Base-by-base conservation (phyloP, 2,329 filamentous ascomycete genomes). In the Coniochaeta ligniaria region DNA sequence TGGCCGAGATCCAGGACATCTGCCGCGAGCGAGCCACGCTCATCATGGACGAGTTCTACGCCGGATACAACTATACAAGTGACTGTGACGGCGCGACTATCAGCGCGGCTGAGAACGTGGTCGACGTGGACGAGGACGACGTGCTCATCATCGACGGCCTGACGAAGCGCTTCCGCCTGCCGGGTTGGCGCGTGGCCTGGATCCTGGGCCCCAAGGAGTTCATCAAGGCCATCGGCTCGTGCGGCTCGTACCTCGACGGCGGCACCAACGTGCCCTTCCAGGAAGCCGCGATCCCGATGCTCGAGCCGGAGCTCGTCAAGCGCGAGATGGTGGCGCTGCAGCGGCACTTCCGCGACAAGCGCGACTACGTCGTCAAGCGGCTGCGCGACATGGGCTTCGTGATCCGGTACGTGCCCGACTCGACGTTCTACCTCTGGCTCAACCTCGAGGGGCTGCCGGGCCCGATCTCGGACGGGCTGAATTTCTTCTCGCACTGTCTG, bases 1-100 rank as follows among this genome's bases (percentile, higher is more conserved):
- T 98, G 64, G 88, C 89, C 20, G 85, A 94, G 75, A 96, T 97
- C 69, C 93, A 98, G 74, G 91, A 96, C 71, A 89, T 96, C 68
- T 96, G 92, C 80, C 87, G 92, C 71, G 91, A 92, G 66, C 87
- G 92, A 60, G 92, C 92, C 3, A 98, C 94, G 0, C 80, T 98
- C 60, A 93, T 98, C 73, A 91, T 93, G 77, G 94, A 98, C 71
- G 94, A 98, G 76, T 98, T 98, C 81, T 98, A 98, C 78, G 87
- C 88, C 12, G 92, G 93, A 24, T 98, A 97, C 81, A 96, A 96
- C 78, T 98, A 98, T 79, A 96, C 91, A 38, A 91, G 86, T 67
- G 83, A 92, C 77, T 98, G 94, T 73, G 93, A 97, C 71, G 94
- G 94, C 43, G 86, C 84, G 33, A 96, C 94, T 50, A 91, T 97